Conservation (phyloP, 306 rosid species). For the Trifolium subterraneum region DNA sequence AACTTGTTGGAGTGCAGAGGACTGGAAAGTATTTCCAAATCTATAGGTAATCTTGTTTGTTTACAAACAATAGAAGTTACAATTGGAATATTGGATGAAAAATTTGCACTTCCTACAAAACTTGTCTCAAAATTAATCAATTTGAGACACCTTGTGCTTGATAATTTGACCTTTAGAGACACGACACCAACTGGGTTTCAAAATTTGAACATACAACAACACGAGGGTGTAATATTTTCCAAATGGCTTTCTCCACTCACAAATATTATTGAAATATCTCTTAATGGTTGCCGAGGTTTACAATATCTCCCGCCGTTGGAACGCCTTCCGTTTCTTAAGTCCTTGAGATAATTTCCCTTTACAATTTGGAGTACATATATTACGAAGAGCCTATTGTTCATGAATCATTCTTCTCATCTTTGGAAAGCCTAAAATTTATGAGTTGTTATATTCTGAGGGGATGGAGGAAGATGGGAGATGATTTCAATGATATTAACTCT, state of each 20-base stretch:
- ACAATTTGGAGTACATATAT: background rate
- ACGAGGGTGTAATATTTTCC: background rate
- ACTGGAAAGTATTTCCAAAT: background rate
- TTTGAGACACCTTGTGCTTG: background rate
- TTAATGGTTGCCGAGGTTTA: rapidly evolving
- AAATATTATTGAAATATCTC: background rate
- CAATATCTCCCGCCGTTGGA: constrained; percentile 25
- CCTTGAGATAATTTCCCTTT: background rate
- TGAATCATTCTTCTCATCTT: background rate
- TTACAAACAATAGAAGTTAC: background rate
- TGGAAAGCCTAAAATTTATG: background rate
- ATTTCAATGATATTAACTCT: background rate
- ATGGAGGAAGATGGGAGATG: background rate
- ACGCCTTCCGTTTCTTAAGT: constrained; percentile 21
- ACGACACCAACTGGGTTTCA: background rate
- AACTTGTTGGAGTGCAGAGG: rapidly evolving
- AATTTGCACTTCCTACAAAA: background rate
- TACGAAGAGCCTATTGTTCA: background rate
- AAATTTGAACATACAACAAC: too few relatives aligned
- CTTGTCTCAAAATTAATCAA: background rate
- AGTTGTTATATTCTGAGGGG: background rate
- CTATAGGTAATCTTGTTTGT: background rate
- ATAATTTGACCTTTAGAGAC: too few relatives aligned
- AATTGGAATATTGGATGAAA: background rate
- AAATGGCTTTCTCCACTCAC: constrained; percentile 26